A percentile compares a stretch with the other conserved stretches of the same genome.
phyloP scores from a whole-genome alignment of 345 rosid genomes.

The Barbarea vulgaris region DNA sequence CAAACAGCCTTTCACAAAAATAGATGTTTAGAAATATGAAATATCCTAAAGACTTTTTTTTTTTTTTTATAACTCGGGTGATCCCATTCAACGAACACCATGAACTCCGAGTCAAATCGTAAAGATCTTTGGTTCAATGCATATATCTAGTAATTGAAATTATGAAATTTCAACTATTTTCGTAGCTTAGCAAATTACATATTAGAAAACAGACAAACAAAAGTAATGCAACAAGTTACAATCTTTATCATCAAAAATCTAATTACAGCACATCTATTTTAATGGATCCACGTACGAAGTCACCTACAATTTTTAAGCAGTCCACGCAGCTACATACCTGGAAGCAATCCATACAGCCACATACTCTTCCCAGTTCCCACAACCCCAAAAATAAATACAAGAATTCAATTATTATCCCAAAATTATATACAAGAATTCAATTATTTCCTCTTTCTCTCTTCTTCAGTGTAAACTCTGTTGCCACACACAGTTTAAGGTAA shows the following conservation, averaged over 20 bases:
- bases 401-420: not conserved
- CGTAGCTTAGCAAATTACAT: not conserved
- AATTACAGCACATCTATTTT: not conserved
- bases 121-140: no score
- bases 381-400: not conserved
- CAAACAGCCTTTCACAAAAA: no score
- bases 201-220: not conserved
- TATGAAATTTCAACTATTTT: no score
- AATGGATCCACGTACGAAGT: not conserved
- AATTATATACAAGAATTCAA: not conserved
- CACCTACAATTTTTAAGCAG: no score
- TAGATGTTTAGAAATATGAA: no score
- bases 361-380: not conserved
- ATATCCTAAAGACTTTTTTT: no score
- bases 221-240: not conserved
- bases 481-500: not conserved
- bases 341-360: not conserved
- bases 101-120: no score
- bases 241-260: no score
- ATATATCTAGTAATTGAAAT: no score
- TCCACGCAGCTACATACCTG: no score
- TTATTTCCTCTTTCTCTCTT: not conserved
- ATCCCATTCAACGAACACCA: no score
- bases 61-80: no score
- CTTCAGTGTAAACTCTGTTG: not conserved